Conservation (phyloP, 2,329 filamentous ascomycete genomes). For the Coniochaeta hoffmannii region DNA sequence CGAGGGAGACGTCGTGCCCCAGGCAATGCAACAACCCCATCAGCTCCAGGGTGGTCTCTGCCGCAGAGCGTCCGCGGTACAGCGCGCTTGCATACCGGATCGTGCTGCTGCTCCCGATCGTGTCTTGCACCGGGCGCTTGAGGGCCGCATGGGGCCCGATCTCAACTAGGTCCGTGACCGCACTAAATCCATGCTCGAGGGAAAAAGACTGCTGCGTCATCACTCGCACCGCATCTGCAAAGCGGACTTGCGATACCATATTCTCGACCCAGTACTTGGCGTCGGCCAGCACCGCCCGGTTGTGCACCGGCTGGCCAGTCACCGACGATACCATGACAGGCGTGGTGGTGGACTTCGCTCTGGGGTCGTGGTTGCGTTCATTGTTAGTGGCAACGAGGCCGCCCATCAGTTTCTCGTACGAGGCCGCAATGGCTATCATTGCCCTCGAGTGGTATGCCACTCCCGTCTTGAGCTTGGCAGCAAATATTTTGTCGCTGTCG, state of each 20-base stretch:
- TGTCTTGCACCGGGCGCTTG: slow-evolving; percentile 19
- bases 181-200: slow-evolving; percentile 9
- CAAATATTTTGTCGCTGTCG: slow-evolving; percentile 19
- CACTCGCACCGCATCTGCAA: slow-evolving; percentile 17
- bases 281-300: neutral
- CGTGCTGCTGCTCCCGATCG: slow-evolving; percentile 10
- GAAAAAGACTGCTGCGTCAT: slow-evolving; percentile 10
- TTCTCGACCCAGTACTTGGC: slow-evolving; percentile 26
- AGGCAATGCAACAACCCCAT: slow-evolving; percentile 17
- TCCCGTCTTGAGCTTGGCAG: slow-evolving; percentile 20
- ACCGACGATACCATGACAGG: slow-evolving; percentile 16
- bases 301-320: slow-evolving; percentile 6
- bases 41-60: slow-evolving; percentile 15
- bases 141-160: slow-evolving; percentile 23
- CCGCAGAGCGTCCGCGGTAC: slow-evolving; percentile 11
- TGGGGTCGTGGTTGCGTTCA: slow-evolving; percentile 3
- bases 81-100: slow-evolving; percentile 15
- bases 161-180: slow-evolving; percentile 20
- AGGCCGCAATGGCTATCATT: slow-evolving; percentile 11
- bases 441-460: slow-evolving; percentile 20
- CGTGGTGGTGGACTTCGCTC: too few relatives aligned
- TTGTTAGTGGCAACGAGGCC: neutral
- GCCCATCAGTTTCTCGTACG: slow-evolving; percentile 16
- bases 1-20: slow-evolving; percentile 16
- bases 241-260: slow-evolving; percentile 24